These are phyloP conservation scores for Diaporthe ampelina DNA, from an alignment of 2,329 filamentous ascomycete genomes.

Conservation along the genomic window DNA sequence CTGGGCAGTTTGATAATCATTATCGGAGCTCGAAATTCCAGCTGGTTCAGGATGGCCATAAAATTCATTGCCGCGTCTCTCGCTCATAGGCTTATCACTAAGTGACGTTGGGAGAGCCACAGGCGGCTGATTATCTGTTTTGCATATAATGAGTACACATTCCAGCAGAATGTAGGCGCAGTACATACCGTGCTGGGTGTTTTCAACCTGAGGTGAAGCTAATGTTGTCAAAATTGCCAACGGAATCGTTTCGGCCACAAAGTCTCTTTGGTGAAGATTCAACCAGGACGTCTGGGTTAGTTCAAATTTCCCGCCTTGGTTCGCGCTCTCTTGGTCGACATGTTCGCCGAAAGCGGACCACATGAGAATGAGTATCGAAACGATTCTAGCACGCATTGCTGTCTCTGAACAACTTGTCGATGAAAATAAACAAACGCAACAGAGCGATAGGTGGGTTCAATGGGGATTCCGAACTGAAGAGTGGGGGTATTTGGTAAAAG, in stretches of 20 bases:
- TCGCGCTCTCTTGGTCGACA: not conserved
- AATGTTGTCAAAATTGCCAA: not conserved
- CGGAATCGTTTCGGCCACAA: not conserved
- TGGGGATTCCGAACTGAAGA: not conserved
- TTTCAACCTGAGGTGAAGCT: not conserved
- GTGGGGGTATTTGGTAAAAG: too few relatives aligned
- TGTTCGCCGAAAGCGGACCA: not conserved
- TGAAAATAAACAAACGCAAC: too few relatives aligned
- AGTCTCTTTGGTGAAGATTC: not conserved
- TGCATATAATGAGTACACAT: not conserved
- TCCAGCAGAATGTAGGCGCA: not conserved
- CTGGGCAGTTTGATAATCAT: not conserved
- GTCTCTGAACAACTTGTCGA: not conserved
- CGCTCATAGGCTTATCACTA: not conserved
- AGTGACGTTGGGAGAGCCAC: not conserved
- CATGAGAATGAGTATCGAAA: conserved; percentile 3
- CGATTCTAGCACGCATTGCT: not conserved
- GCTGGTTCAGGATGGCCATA: not conserved
- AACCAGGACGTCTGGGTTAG: conserved; percentile 2
- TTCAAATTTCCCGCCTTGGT: not conserved
- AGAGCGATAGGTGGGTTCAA: too few relatives aligned
- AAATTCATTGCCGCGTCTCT: not conserved
- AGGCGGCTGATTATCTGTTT: not conserved
- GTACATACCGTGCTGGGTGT: not conserved
- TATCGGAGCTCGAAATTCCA: not conserved